Percentiles rank a stretch among this genome's conserved stretches.
These are phyloP conservation scores for Orychophragmus violaceus DNA, from an alignment of 345 rosid species.

Conservation along the genomic window DNA sequence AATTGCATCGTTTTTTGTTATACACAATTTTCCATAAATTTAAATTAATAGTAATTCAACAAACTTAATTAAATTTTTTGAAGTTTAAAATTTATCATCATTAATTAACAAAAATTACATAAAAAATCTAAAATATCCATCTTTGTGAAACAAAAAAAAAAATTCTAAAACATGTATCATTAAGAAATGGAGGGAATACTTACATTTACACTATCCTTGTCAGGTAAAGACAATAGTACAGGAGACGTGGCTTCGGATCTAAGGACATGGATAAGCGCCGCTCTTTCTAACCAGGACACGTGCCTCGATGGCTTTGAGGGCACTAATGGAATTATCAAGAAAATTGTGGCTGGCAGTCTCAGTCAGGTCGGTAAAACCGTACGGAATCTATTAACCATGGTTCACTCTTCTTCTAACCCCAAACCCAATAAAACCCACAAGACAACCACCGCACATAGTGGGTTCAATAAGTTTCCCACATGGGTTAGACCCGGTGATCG, in stretches of 20 bases:
- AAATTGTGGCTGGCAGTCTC: slow-evolving; percentile 46
- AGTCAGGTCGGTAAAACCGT: slow-evolving; percentile 43
- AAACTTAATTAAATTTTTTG: too few relatives aligned
- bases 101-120: too few relatives aligned
- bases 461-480: slow-evolving; percentile 40
- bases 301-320: slow-evolving; percentile 78
- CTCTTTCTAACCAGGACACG: slow-evolving; percentile 69
- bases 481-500: slow-evolving; percentile 60
- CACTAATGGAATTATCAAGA: slow-evolving; percentile 45
- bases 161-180: too few relatives aligned
- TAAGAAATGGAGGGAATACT: too few relatives aligned
- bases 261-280: slow-evolving; percentile 74
- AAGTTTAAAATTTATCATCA: too few relatives aligned
- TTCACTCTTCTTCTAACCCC: slow-evolving; percentile 36
- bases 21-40: too few relatives aligned
- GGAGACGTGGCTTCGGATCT: slow-evolving; percentile 62
- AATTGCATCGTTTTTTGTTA: too few relatives aligned
- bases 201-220: not conserved
- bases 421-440: not conserved
- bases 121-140: too few relatives aligned
- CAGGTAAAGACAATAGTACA: slow-evolving; percentile 67
- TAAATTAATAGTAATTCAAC: too few relatives aligned
- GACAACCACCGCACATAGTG: not conserved
- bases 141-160: too few relatives aligned
- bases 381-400: slow-evolving; percentile 45